Base-by-base conservation (phyloP, 257 asterid species). In the Solanum chiquidenum region DNA sequence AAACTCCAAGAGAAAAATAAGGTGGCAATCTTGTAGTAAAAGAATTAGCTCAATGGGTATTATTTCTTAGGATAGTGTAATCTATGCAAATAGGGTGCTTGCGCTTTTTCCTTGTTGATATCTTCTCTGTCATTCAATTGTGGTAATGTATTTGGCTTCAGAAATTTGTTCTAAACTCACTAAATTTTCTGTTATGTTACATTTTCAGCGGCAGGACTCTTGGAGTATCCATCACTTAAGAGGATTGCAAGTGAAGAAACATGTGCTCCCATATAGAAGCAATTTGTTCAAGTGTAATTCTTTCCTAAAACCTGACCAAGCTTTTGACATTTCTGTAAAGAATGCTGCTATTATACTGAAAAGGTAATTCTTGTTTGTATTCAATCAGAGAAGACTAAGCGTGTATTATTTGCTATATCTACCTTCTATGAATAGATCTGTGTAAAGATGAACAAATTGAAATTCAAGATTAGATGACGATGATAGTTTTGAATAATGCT, bases 211-310 rank as follows among this genome's bases (percentile, higher is more conserved):
- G 89, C 92, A 88, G 84, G 92, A 84, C 91, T 89, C 94, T 20
- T 90, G 98, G 98, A 91, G 92, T 86, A 79, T 93, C 49, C 91
- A 89, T 88, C 91, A 93, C 85, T 89, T 90, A 29, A 91, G 91
- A 92, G 88, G 92, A 89, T 90, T 91, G 79, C 90, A 66, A 80
- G 71, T 92, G 91, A 90, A 89, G 86, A 84, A 87, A 86, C 82
- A 90, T 92, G 42, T 92, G 44, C 52, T 86, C 77, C 93, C 96
- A 49, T 87, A 88, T 90, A 91, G 79, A 91, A 87, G 88, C 77
- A 89, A 86, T 88, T 90, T 83, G 92, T 88, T 93, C 77, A 92
- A 94, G 90, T 97, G 99, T 91, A 89, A 88, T 87, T 94, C 97
- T 69, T 89, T 91, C 92, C 88, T 94, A 77, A 95, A 85, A 87